Evolutionary conservation across 345 rosid genomes (phyloP).

Genomic region (Hibiscus tridactylites): DNA sequence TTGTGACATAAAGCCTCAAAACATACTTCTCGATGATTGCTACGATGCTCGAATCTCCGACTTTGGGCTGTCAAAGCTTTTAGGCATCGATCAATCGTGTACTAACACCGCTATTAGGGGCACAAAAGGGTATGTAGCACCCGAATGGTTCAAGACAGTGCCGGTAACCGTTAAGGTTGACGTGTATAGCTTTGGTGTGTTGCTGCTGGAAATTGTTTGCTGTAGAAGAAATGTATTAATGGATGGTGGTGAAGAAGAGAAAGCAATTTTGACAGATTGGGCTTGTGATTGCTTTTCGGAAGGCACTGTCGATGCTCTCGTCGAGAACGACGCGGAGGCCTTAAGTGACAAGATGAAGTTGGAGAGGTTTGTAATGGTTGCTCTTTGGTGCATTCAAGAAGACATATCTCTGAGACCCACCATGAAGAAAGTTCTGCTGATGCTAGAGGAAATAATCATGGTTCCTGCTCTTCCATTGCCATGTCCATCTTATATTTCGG

Average conservation of each 20-base stretch:
- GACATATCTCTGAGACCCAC: constrained; percentile 26
- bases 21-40: constrained; percentile 24
- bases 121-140: constrained; percentile 40
- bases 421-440: constrained; percentile 28
- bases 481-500: no score
- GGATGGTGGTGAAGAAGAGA: constrained; percentile 11
- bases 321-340: constrained; percentile 18
- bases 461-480: constrained; percentile 21
- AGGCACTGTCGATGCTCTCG: constrained; percentile 21
- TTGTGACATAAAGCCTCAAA: neutral
- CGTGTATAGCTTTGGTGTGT: constrained; percentile 36
- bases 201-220: constrained; percentile 34
- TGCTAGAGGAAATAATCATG: constrained; percentile 33
- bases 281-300: constrained; percentile 26
- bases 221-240: constrained; percentile 25
- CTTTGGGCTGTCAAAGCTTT: constrained; percentile 45
- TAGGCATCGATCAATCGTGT: constrained; percentile 32
- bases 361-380: constrained; percentile 24
- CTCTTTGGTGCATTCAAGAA: constrained; percentile 39
- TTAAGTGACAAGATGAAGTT: constrained; percentile 11
- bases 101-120: constrained; percentile 36
- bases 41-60: constrained; percentile 37
- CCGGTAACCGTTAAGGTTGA: constrained; percentile 36
- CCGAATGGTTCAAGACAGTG: constrained; percentile 37
- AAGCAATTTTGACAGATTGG: constrained; percentile 27